These are phyloP conservation scores for Blastocystis sp. DNA, from an alignment of 352 stramenopile species.

Conservation along the genomic window DNA sequence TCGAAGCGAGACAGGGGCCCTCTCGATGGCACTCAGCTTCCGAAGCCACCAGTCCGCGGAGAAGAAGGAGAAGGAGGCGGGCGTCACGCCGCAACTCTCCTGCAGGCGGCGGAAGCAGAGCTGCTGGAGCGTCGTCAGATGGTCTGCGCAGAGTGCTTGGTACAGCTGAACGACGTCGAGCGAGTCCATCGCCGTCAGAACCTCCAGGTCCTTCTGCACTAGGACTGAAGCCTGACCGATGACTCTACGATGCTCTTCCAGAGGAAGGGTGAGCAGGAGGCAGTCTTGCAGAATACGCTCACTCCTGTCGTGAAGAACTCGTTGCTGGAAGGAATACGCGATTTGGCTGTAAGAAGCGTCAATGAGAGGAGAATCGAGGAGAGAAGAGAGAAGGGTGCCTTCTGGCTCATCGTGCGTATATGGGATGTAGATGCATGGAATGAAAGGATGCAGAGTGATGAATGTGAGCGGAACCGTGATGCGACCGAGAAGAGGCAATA, in stretches of 20 bases:
- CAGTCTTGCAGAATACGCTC: neutral
- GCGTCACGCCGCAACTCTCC: neutral
- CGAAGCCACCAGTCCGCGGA: neutral
- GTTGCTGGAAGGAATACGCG: no score
- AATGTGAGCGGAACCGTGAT: neutral
- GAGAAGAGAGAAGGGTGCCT: neutral
- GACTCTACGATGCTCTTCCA: neutral
- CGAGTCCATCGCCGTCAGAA: neutral
- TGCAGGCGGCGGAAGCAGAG: neutral
- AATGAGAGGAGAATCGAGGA: neutral
- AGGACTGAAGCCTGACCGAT: neutral
- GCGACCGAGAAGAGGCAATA: neutral
- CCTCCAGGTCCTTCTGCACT: neutral
- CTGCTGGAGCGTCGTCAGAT: neutral
- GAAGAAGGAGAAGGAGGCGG: neutral
- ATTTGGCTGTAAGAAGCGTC: no score
- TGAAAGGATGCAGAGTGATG: neutral
- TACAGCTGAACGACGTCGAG: neutral
- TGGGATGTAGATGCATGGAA: neutral
- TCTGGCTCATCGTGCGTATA: no score
- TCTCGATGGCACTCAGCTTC: neutral
- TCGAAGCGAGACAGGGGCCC: no score
- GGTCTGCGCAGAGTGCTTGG: neutral
- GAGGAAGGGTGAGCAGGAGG: neutral
- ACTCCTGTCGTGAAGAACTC: no score